Evolutionary conservation across 2,329 filamentous ascomycete species (phyloP), one percentile per base, ranked within the genome.

Genomic region (Trichoderma oligosporum): DNA sequence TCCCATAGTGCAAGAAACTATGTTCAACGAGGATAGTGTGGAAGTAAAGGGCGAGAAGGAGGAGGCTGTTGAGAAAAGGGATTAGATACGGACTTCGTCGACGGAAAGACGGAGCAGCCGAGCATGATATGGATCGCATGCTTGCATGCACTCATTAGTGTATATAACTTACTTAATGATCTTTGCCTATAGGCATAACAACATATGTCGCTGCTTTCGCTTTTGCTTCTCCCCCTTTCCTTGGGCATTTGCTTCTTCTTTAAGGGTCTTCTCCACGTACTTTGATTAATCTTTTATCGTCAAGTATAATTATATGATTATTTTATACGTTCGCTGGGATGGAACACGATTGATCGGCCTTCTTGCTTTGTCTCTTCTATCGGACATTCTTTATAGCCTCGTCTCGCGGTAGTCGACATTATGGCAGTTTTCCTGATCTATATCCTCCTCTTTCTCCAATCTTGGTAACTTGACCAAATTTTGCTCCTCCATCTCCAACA

Each of bases 1-100:
- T 39, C 4, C 4, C 61, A 54, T 63, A 84, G 85, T 82, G 16
- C 85, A 88, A 69, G 85, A 88, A 71, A 82, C 79, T 9, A 76
- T 82, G 48, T 81, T 82, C 65, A 71, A 74, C 38, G 71, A 77
- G 0, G 71, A 77, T n/a, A 78, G 78, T 16, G 70, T 71, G 24
- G 74, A 74, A 56, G 72, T 73, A 39, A 64, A 72, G 48, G 68
- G 66, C 16, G 64, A 65, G 18, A 70, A 72, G 16, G 54, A 49
- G 31, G 49, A 60, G 46, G 39, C 35, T 31, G 4, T 42, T 20
- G 36, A 61, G 52, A 60, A 62, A 49, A 60, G 54, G 18, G 16
- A 53, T 25, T 46, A 60, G 70, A 49, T 18, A 9, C 29, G 20
- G 12, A 16, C 7, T 49, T 29, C 18, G 25, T 24, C 5, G 41